Base-by-base conservation (phyloP, 768 basidiomycete species). In the Termitomyces sp. region DNA sequence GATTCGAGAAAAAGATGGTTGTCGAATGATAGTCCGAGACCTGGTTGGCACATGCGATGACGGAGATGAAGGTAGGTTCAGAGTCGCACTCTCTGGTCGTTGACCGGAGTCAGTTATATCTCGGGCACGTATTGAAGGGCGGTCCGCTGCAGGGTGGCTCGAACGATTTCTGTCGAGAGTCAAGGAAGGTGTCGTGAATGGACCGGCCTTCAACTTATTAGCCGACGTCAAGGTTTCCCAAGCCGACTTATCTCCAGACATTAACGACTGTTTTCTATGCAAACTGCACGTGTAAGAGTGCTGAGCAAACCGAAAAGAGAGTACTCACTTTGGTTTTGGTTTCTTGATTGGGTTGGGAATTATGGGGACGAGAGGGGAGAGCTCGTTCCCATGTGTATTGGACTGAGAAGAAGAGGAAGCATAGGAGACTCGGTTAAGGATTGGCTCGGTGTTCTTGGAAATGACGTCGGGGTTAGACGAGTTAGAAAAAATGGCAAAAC, bases 321-420 rank as follows among this genome's bases (percentile, higher is more conserved):
- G 41, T 41, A 55, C 57, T 20, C 37, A 67, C 70, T 66, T 66
- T 27, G 57, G 37, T 34, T 56, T 63, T 16, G 62, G 44, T 31
- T 61, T 64, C 47, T 58, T 63, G 6, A 24, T 46, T 6, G 37
- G 46, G 33, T 49, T 50, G 53, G 58, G 18, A 18, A 36, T 36
- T 22, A 48, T 42, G n/a, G 44, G 57, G 33, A 33, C 59, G 33
- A 45, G 57, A 49, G 68, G 65, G 37, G 72, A 68, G 37, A 67
- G 56, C 47, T 74, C 73, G 58, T 66, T 60, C 39, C 67, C 70
- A 60, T 68, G 65, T 46, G 66, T 61, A 54, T 81, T 76, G 15
- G 83, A 84, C 41, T 80, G 75, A 12, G 85, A 82, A 6, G 84
- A 86, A 4, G 82, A 81, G 6, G 85, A 86, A 22, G 78, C 78